These are phyloP conservation scores for Plasmodium cynomolgi DNA, from an alignment of 169 alveolate species.

Conservation along the genomic window DNA sequence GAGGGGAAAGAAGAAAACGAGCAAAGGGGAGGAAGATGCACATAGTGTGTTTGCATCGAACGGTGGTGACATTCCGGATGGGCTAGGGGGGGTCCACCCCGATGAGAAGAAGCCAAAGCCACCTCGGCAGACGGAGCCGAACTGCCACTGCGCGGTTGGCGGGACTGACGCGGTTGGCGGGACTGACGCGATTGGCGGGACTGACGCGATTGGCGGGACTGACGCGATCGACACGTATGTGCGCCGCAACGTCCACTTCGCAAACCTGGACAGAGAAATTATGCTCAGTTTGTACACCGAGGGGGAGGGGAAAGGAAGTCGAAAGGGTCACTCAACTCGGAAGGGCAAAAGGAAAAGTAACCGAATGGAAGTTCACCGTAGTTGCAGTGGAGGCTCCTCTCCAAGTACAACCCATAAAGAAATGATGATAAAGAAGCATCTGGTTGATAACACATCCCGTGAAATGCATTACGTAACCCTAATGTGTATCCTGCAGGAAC, in stretches of 20 bases:
- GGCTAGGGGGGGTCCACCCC: neutral
- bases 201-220: neutral
- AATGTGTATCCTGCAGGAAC: neutral
- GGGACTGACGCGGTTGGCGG: too few species aligned
- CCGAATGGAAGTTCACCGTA: neutral
- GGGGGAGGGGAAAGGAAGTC: neutral
- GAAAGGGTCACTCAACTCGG: neutral
- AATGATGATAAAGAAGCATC: neutral
- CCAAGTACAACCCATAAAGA: neutral
- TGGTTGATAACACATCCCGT: neutral
- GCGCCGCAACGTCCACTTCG: neutral
- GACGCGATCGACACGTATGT: neutral
- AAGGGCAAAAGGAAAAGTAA: neutral
- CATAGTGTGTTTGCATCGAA: neutral
- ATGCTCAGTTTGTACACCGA: conserved; percentile 16
- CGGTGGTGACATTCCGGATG: neutral
- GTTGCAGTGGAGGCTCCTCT: neutral
- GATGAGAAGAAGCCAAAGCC: neutral
- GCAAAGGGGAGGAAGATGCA: neutral
- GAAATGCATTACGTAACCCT: conserved; percentile 48
- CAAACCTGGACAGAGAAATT: conserved; percentile 11
- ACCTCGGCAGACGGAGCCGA: neutral
- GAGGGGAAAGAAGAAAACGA: neutral
- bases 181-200: neutral
- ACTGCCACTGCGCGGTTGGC: neutral